These are phyloP conservation scores for Blumeria hordei DNA, from an alignment of 2,329 filamentous ascomycete species.

Conservation along the genomic window DNA sequence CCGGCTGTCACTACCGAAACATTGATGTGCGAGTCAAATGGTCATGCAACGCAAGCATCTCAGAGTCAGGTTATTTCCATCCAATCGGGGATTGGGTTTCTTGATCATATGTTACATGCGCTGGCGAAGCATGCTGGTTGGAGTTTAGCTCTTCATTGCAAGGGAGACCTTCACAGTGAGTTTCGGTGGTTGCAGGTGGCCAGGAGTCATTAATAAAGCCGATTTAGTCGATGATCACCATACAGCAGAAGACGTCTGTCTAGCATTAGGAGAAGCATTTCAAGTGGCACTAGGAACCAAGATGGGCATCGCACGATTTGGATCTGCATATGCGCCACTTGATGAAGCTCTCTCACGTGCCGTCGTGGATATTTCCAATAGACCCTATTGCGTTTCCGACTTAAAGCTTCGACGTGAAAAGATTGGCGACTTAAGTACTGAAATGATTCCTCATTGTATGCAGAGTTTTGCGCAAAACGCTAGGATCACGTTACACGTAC, in stretches of 20 bases:
- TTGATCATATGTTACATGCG: slow-evolving; percentile 97
- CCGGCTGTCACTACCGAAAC: slow-evolving; percentile 36
- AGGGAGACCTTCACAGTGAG: slow-evolving; percentile 78
- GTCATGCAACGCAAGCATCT: slow-evolving; percentile 64
- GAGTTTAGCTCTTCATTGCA: slow-evolving; percentile 62
- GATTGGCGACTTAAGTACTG: slow-evolving; percentile 75
- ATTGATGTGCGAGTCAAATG: slow-evolving; percentile 26
- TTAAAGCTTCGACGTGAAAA: slow-evolving; percentile 74
- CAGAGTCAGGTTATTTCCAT: slow-evolving; percentile 68
- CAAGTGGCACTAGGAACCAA: slow-evolving; percentile 53
- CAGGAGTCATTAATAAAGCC: slow-evolving; percentile 1
- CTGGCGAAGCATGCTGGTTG: slow-evolving; percentile 89
- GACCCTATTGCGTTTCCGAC: slow-evolving; percentile 37
- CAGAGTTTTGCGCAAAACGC: slow-evolving; percentile 84
- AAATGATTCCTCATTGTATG: slow-evolving; percentile 94
- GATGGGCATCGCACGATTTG: slow-evolving; percentile 70
- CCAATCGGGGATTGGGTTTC: slow-evolving; percentile 85
- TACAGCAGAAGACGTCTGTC: slow-evolving; percentile 76
- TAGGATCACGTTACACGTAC: slow-evolving; percentile 81
- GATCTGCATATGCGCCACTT: slow-evolving; percentile 73
- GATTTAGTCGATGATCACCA: slow-evolving; percentile 83
- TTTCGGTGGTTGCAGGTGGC: not conserved
- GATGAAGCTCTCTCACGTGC: slow-evolving; percentile 88
- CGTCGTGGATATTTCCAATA: slow-evolving; percentile 35
- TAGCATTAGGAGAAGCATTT: slow-evolving; percentile 74